A percentile compares a stretch with the other conserved stretches of the same genome.
phyloP scores from a whole-genome alignment of 441 rosid species.

The Arabidopsis hybrid region DNA sequence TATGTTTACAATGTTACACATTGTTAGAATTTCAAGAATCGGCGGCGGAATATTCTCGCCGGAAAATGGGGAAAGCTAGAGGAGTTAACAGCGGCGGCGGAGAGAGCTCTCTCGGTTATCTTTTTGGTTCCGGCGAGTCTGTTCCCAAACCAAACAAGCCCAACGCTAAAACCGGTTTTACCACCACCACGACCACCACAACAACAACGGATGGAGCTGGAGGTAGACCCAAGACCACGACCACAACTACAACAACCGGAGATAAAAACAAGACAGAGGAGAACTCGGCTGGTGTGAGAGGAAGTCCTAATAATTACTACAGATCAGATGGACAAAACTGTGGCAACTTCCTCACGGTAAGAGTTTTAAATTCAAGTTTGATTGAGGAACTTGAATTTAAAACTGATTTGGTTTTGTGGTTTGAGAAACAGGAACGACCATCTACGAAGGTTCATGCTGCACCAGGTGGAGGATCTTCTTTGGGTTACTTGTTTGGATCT shows the following conservation, averaged over 20 bases:
- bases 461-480: slow-evolving; percentile 80
- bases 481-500: slow-evolving; percentile 69
- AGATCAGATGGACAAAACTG: slow-evolving; percentile 82
- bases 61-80: slow-evolving; percentile 60
- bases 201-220: slow-evolving; percentile 31
- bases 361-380: not conserved
- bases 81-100: slow-evolving; percentile 67
- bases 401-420: not conserved
- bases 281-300: slow-evolving; percentile 59
- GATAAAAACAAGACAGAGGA: slow-evolving; percentile 49
- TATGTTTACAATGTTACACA: slow-evolving; percentile 21
- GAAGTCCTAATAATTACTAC: slow-evolving; percentile 63
- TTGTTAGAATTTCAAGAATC: slow-evolving; percentile 16
- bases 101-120: slow-evolving; percentile 71
- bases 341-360: slow-evolving; percentile 81
- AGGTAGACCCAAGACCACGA: slow-evolving; percentile 40
- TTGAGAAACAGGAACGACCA: slow-evolving; percentile 60
- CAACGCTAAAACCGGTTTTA: slow-evolving; percentile 32
- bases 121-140: slow-evolving; percentile 53
- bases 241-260: slow-evolving; percentile 37
- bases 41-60: slow-evolving; percentile 25
- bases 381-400: not conserved
- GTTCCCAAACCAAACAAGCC: slow-evolving; percentile 43
- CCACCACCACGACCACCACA: slow-evolving; percentile 43
- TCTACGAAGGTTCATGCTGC: slow-evolving; percentile 78